Evolutionary conservation across 257 asterid species (phyloP), one percentile per base, ranked within the genome.

Genomic region (Ilex aquifolium): DNA sequence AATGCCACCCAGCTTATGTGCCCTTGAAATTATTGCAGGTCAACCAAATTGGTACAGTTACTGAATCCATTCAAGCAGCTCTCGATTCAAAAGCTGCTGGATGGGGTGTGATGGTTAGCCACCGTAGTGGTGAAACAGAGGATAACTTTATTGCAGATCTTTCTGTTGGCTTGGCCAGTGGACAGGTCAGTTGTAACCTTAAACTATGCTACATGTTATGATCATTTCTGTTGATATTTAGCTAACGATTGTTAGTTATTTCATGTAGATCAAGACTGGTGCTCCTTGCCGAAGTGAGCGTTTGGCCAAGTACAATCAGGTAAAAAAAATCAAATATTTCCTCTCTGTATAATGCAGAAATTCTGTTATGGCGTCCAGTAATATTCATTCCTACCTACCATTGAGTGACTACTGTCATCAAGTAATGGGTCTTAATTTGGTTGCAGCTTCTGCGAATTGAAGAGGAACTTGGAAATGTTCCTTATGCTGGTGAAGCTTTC

Each of bases 101-200:
- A 14, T 93, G 99, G 99, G 99, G 99, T 65, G 99, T 93, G 56
- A 93, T 93, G 99, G 99, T 93, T 64, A 93, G 97, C 72, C 99
- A 93, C 75, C 91, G 99, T 17, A 93, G 99, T 77, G 99, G 99
- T 46, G 99, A 92, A 76, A 92, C 99, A 2, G 99, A 92, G 72
- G 99, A 92, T 79, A 87, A 92, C 83, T 92, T 92, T 76, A 92
- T 92, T 36, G 99, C 99, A 31, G 99, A 92, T 78, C 74, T 92
- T 56, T 89, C 97, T 16, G 99, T 92, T 6, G 99, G 99, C 59
- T 75, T 89, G 78, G 97, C 99, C 69, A 89, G 97, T 68, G 97
- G 99, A 69, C 99, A 92, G 98, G 98, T 92, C 54, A 7, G 57
- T 53, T 53, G 57, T 53, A 53, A 15, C 27, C 30, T 32, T 29